These are phyloP conservation scores for Taxillus chinensis DNA, from an alignment of 164 flowering plant genomes.

Conservation along the genomic window DNA sequence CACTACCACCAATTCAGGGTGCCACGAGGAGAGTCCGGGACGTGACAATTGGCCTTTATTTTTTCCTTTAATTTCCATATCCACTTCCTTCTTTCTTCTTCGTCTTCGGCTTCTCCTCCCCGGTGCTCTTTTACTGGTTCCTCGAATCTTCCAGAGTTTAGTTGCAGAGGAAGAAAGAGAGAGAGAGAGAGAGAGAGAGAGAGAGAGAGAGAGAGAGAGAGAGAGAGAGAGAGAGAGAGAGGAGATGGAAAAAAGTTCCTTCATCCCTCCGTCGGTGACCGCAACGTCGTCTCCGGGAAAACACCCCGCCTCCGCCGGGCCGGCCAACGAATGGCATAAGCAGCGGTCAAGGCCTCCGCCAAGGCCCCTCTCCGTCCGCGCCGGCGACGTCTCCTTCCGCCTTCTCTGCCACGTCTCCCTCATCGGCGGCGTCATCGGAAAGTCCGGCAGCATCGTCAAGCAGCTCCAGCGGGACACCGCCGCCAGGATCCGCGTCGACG, in stretches of 20 bases:
- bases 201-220: not conserved
- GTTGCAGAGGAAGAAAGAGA: too few relatives aligned
- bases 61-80: too few relatives aligned
- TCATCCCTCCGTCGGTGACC: constrained; percentile 22
- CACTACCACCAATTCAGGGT: too few relatives aligned
- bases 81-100: too few relatives aligned
- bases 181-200: too few relatives aligned
- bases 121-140: too few relatives aligned
- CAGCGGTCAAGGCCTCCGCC: constrained; percentile 35
- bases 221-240: not conserved
- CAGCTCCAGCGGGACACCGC: constrained; percentile 51
- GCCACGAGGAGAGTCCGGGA: too few relatives aligned
- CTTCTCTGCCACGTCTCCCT: constrained; percentile 63
- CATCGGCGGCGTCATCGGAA: constrained; percentile 76
- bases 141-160: too few relatives aligned
- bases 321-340: constrained; percentile 24
- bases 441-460: constrained; percentile 55
- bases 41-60: too few relatives aligned
- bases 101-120: too few relatives aligned
- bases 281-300: constrained; percentile 16
- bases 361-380: constrained; percentile 25
- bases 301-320: constrained; percentile 1
- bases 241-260: constrained; percentile 25
- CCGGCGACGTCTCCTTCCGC: constrained; percentile 50
- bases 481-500: constrained; percentile 59